These are phyloP conservation scores for Talaromyces pinophilus DNA, from an alignment of 2,329 filamentous ascomycete species.

Conservation along the genomic window DNA sequence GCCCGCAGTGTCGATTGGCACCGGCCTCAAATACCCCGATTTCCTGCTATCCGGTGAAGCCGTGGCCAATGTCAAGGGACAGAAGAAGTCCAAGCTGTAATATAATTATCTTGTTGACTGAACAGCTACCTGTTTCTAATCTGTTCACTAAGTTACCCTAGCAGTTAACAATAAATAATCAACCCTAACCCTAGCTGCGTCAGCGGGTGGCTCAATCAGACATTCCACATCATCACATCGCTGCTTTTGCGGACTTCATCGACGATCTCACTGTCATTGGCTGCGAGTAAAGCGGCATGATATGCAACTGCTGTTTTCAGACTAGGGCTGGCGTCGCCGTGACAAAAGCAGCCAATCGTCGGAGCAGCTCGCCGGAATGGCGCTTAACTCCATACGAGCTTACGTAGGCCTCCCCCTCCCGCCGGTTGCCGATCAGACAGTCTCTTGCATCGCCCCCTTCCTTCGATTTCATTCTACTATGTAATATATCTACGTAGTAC, in stretches of 20 bases:
- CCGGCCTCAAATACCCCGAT: conserved; percentile 57
- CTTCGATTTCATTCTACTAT: not conserved
- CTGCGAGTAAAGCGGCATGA: not conserved
- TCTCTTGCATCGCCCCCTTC: conserved; percentile 16
- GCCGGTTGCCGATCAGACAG: not conserved
- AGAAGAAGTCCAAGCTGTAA: conserved; percentile 59
- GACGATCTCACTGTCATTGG: not conserved
- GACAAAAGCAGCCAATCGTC: not conserved
- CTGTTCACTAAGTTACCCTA: too few species aligned
- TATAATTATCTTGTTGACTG: too few species aligned
- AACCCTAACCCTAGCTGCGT: conserved; percentile 1
- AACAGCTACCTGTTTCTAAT: too few species aligned
- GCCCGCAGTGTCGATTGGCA: conserved; percentile 35
- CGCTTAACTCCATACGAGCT: conserved; percentile 16
- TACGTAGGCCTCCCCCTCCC: conserved; percentile 19
- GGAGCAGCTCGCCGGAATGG: not conserved
- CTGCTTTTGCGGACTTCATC: conserved; percentile 10
- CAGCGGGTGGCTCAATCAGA: conserved; percentile 5
- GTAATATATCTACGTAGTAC: not conserved
- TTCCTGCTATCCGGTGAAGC: conserved; percentile 57
- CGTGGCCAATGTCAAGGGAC: conserved; percentile 60
- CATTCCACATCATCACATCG: conserved; percentile 4
- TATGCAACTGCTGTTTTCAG: not conserved
- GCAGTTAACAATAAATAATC: not conserved
- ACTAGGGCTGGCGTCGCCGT: not conserved